phyloP scores from a whole-genome alignment of 2,329 filamentous ascomycete species.

The Cercospora sp. region DNA sequence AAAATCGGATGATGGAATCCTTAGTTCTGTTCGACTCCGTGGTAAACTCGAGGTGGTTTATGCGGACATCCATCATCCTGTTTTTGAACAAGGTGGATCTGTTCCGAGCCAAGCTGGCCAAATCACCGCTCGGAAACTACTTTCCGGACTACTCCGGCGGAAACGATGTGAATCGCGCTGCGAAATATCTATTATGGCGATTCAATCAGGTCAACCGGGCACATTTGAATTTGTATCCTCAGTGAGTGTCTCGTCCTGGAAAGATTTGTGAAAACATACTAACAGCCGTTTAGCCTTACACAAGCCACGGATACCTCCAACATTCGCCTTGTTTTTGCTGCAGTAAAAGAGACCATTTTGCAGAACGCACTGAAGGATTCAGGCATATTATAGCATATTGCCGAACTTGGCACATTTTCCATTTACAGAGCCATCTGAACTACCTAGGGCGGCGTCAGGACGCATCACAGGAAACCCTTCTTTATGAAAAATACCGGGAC shows the following conservation, averaged over 20 bases:
- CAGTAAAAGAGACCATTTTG: conserved; percentile 97
- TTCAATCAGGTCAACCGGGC: conserved; percentile 98
- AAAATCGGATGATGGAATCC: conserved; percentile 99
- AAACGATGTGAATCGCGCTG: conserved; percentile 95
- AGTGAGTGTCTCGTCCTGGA: conserved; percentile 63
- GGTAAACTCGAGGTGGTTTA: conserved; percentile 98
- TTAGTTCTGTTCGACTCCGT: conserved; percentile 95
- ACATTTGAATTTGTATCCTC: conserved; percentile 93
- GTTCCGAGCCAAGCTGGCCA: conserved; percentile 89
- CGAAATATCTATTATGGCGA: conserved; percentile 95
- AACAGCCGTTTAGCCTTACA: conserved; percentile 66
- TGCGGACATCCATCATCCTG: conserved; percentile 96
- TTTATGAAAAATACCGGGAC: conserved; percentile 19
- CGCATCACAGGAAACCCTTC: conserved; percentile 15
- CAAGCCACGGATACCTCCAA: conserved; percentile 99
- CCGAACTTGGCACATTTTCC: not conserved
- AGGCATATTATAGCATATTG: conserved; percentile 67
- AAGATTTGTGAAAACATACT: conserved; percentile 7
- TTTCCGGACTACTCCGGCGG: conserved; percentile 98
- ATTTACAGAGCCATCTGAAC: conserved; percentile 22
- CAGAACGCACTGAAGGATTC: conserved; percentile 98
- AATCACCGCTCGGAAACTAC: conserved; percentile 89
- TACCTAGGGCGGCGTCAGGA: conserved; percentile 11
- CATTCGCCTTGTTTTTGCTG: conserved; percentile 94
- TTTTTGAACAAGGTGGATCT: conserved; percentile 99